Evolutionary conservation across 2,329 filamentous ascomycete genomes (phyloP).

Genomic region (Penicillium brevicompactum): DNA sequence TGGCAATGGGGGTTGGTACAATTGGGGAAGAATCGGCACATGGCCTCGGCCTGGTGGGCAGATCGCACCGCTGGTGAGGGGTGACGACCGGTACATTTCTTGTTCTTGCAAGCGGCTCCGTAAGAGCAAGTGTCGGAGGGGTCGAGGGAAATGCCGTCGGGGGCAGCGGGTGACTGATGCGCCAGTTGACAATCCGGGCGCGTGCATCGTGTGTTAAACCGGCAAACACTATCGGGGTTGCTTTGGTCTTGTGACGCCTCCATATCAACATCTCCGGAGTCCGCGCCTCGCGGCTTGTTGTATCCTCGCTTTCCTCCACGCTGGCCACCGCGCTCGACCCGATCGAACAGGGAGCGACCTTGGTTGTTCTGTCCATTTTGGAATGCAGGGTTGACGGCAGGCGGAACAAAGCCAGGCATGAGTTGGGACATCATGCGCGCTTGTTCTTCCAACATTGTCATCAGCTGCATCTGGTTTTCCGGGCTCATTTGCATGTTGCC

Average conservation of each 20-base stretch:
- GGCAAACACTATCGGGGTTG: conserved; percentile 72
- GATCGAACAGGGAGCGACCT: conserved; percentile 71
- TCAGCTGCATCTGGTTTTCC: conserved; percentile 72
- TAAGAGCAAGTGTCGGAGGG: conserved; percentile 78
- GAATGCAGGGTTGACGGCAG: conserved; percentile 57
- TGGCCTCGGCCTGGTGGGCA: conserved; percentile 77
- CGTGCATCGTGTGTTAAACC: conserved; percentile 84
- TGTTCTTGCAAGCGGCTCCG: conserved; percentile 91
- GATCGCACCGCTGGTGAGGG: conserved; percentile 83
- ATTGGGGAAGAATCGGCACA: conserved; percentile 90
- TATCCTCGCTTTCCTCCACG: conserved; percentile 54
- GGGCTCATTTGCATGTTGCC: conserved; percentile 58
- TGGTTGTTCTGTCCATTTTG: conserved; percentile 42
- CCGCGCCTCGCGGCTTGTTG: conserved; percentile 27
- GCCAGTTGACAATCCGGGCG: conserved; percentile 90
- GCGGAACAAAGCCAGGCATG: conserved; percentile 57
- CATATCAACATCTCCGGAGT: conserved; percentile 41
- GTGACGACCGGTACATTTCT: conserved; percentile 88
- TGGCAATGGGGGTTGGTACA: conserved; percentile 85
- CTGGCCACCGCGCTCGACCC: conserved; percentile 58
- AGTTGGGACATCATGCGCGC: conserved; percentile 81
- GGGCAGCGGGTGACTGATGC: conserved; percentile 89
- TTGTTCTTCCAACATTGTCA: conserved; percentile 81
- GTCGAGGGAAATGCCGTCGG: conserved; percentile 75
- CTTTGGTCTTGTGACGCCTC: conserved; percentile 54